Evolutionary conservation across 2,329 filamentous ascomycete genomes (phyloP).

Genomic region (Phaeoacremonium minimum): DNA sequence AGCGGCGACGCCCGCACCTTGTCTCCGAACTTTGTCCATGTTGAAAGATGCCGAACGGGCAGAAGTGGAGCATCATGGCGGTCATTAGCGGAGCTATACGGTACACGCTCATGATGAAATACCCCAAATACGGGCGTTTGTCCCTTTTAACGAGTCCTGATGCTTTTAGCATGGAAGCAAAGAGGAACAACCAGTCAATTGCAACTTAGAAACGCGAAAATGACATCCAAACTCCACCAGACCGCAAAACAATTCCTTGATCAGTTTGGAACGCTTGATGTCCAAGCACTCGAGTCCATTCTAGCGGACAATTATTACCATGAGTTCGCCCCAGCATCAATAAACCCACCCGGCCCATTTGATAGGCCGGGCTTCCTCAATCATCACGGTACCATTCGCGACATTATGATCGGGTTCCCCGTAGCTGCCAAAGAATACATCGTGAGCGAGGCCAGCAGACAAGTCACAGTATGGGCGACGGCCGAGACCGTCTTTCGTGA

Average conservation of each 20-base stretch:
- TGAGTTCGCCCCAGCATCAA: conserved; percentile 4
- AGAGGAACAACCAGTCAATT: no score
- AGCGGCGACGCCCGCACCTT: no score
- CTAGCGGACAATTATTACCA: conserved; percentile 3
- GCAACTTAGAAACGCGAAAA: no score
- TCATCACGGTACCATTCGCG: conserved; percentile 2
- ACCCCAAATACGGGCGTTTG: no score
- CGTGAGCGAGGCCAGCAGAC: conserved; percentile 8
- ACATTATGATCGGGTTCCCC: conserved; percentile 4
- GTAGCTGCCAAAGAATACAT: conserved; percentile 1
- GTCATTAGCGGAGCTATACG: no score
- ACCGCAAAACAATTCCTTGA: conserved; percentile 5
- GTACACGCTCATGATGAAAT: no score
- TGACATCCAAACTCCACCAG: conserved; percentile 3
- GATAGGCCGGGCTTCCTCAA: not conserved
- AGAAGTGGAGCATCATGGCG: no score
- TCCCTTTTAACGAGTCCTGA: no score
- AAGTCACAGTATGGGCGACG: conserved; percentile 9
- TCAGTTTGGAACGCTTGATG: conserved; percentile 4
- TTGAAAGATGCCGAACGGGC: no score
- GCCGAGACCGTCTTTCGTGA: conserved; percentile 1
- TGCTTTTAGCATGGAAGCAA: no score
- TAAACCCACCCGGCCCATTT: not conserved
- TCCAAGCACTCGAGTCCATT: conserved; percentile 1
- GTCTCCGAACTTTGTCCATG: no score